Conservation (phyloP, 2,329 filamentous ascomycete genomes). For the Claviceps spartinae region DNA sequence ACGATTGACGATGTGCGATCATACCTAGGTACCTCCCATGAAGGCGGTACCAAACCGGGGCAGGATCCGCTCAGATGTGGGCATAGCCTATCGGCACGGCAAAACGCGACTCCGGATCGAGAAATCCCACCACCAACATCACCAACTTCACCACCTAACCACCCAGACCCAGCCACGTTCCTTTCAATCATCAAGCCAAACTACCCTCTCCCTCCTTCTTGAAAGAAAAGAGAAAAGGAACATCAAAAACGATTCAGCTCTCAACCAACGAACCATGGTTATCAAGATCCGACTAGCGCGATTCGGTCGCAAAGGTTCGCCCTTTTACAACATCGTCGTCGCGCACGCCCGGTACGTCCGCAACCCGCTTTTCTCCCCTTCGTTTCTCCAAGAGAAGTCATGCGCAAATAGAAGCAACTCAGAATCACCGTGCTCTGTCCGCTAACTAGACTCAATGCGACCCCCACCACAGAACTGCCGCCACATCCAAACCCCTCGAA, state of each 20-base stretch:
- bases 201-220: slow-evolving; percentile 1
- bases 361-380: background rate
- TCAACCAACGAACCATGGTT: slow-evolving; percentile 50
- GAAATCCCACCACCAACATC: slow-evolving; percentile 4
- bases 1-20: background rate
- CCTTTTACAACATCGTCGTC: slow-evolving; percentile 96
- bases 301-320: slow-evolving; percentile 77
- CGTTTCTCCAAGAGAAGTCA: background rate
- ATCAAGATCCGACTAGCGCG: slow-evolving; percentile 87
- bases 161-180: no score
- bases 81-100: slow-evolving; percentile 18
- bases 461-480: slow-evolving; percentile 51
- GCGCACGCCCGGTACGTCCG: slow-evolving; percentile 65
- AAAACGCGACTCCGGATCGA: slow-evolving; percentile 21
- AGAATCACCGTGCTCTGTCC: background rate
- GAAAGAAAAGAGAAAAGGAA: background rate
- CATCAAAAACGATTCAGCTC: background rate
- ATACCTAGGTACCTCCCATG: background rate
- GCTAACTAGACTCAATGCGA: background rate
- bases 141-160: no score
- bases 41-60: no score
- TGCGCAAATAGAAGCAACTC: background rate
- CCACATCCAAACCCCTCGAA: slow-evolving; percentile 81
- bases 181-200: background rate
- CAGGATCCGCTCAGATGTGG: no score